A percentile compares a stretch with the other conserved stretches of the same genome.
Evolutionary conservation across 495 filamentous ascomycete genomes (phyloP).

Genomic region (Lasiosphaeria miniovina): DNA sequence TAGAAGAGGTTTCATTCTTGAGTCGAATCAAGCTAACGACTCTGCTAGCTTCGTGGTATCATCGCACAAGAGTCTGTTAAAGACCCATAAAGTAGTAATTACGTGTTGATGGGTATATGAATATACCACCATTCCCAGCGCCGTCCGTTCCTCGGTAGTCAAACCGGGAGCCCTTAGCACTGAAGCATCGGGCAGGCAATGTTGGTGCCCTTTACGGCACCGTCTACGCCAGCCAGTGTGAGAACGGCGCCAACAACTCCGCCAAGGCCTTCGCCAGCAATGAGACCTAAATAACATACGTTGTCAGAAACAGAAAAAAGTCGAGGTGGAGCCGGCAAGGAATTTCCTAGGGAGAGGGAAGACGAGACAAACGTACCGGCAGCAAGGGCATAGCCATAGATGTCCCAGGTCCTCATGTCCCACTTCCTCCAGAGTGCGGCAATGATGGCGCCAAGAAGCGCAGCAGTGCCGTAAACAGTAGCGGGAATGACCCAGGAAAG

Average conservation of each 20-base stretch:
- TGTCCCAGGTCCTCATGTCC: conserved; percentile 53
- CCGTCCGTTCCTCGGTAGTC: too few relatives aligned
- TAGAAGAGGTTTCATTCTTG: too few relatives aligned
- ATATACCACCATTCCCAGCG: too few relatives aligned
- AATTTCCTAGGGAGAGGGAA: not conserved
- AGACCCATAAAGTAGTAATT: too few relatives aligned
- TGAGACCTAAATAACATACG: conserved; percentile 42
- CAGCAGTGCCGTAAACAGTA: conserved; percentile 44
- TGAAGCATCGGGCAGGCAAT: conserved; percentile 45
- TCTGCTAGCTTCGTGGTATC: too few relatives aligned
- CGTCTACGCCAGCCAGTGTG: conserved; percentile 51
- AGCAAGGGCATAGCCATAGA: conserved; percentile 63
- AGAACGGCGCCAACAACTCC: conserved; percentile 59
- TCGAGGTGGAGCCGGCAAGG: not conserved
- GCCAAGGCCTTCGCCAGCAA: conserved; percentile 66
- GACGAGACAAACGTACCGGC: conserved; percentile 38
- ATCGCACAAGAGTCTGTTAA: too few relatives aligned
- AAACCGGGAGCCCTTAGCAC: conserved; percentile 17
- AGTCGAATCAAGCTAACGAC: too few relatives aligned
- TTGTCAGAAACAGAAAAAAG: conserved; percentile 2
- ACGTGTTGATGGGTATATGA: too few relatives aligned
- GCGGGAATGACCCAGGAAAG: conserved; percentile 58
- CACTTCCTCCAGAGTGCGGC: conserved; percentile 59
- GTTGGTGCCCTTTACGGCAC: conserved; percentile 42
- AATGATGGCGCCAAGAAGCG: conserved; percentile 55